These are phyloP conservation scores for peach (Prunus persica) DNA, from an alignment of 306 rosid species.

Conservation along the genomic window DNA sequence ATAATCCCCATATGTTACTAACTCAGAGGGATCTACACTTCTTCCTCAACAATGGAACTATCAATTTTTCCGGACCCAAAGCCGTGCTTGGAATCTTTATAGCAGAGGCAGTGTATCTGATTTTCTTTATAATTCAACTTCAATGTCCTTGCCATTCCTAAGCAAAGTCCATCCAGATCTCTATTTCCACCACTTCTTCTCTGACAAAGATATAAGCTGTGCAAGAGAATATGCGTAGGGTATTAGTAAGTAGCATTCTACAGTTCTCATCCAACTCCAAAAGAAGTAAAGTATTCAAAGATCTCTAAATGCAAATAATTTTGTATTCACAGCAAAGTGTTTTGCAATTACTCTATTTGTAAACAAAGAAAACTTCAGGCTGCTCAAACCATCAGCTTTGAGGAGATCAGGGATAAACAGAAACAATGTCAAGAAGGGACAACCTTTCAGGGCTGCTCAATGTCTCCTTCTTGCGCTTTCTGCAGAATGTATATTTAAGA, in stretches of 20 bases:
- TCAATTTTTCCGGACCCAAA: not conserved
- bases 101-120: slow-evolving; percentile 3
- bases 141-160: not conserved
- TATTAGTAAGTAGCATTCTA: not conserved
- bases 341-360: too few relatives aligned
- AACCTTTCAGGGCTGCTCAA: slow-evolving; percentile 38
- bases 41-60: not conserved
- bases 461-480: slow-evolving; percentile 73
- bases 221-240: slow-evolving; percentile 33
- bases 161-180: not conserved
- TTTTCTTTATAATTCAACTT: slow-evolving; percentile 8
- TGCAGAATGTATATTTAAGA: slow-evolving; percentile 71
- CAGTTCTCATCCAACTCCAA: not conserved
- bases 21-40: not conserved
- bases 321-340: slow-evolving; percentile 7
- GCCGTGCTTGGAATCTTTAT: not conserved
- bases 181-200: slow-evolving; percentile 64
- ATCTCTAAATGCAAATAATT: not conserved
- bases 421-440: slow-evolving; percentile 39
- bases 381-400: too few relatives aligned
- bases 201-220: slow-evolving; percentile 81
- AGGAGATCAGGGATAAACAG: too few relatives aligned
- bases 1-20: not conserved
- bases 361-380: too few relatives aligned
- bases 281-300: not conserved